Conservation (phyloP, 768 basidiomycete genomes). For the Podaxis sp. region DNA sequence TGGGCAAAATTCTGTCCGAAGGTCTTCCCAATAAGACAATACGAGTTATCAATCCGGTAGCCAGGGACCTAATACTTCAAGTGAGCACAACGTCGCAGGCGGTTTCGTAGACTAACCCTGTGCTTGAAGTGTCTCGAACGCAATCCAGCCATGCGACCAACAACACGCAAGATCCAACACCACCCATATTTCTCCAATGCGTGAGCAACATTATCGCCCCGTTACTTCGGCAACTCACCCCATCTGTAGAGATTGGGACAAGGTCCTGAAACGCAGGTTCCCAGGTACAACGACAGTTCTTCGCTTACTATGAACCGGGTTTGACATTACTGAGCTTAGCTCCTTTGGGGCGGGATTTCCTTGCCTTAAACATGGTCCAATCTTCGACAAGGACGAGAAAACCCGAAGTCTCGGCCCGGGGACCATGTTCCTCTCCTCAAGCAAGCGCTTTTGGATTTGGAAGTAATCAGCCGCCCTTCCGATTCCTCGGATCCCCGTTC, state of each 20-base stretch:
- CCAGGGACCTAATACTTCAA: constrained; percentile 44
- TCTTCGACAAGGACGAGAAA: neutral
- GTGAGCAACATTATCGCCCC: constrained; percentile 34
- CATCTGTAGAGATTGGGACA: constrained; percentile 38
- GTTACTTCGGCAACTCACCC: constrained; percentile 9
- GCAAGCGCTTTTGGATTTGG: neutral
- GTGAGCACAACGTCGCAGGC: constrained; percentile 28
- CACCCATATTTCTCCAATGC: constrained; percentile 50
- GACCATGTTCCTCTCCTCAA: constrained; percentile 3
- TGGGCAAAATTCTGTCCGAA: neutral
- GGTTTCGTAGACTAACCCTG: constrained; percentile 6
- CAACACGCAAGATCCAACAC: constrained; percentile 38
- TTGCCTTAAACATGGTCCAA: neutral
- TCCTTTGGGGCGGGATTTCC: constrained; percentile 2
- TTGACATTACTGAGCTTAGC: neutral
- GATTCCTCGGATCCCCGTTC: constrained; percentile 14
- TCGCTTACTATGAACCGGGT: too few relatives aligned
- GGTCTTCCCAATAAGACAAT: constrained; percentile 18
- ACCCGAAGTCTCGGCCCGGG: neutral
- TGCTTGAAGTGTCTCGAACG: constrained; percentile 51
- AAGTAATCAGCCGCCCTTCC: neutral
- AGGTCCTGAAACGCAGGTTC: constrained; percentile 29
- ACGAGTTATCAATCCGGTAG: constrained; percentile 29
- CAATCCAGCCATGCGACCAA: constrained; percentile 48
- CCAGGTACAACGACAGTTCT: constrained; percentile 24